phyloP scores from a whole-genome alignment of 2,329 filamentous ascomycete species.

The Ceratocystis albifundus region DNA sequence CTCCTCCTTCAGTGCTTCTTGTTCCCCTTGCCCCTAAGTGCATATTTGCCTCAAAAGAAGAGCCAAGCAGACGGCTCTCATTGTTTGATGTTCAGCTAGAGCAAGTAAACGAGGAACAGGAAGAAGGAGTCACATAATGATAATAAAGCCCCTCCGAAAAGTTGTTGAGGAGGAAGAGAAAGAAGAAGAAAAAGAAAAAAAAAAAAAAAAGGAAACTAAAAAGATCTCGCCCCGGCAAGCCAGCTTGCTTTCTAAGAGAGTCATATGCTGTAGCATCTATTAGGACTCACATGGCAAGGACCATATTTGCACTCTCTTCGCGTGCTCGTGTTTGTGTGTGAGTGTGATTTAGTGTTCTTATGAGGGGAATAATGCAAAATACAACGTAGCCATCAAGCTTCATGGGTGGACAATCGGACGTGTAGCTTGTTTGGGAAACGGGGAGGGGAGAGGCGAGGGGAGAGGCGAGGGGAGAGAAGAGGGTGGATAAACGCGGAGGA shows the following conservation, averaged over 20 bases:
- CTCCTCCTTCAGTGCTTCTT: background rate
- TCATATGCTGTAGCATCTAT: background rate
- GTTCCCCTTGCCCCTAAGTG: background rate
- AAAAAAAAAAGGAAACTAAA: no score
- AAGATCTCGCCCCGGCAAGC: background rate
- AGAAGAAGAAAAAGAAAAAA: no score
- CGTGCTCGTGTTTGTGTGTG: background rate
- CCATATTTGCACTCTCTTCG: background rate
- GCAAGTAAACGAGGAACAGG: background rate
- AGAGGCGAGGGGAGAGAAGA: no score
- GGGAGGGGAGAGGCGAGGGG: background rate
- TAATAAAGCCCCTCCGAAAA: background rate
- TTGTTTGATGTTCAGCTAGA: background rate
- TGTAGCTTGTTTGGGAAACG: conserved; percentile 9
- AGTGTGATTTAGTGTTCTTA: background rate
- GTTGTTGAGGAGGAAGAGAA: background rate
- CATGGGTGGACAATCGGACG: background rate
- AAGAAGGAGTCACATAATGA: background rate
- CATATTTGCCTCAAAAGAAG: background rate
- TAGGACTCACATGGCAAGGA: background rate
- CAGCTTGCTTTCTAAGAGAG: background rate
- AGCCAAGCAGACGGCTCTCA: background rate
- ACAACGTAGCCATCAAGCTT: no score
- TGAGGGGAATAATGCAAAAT: background rate
- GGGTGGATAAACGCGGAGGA: background rate